phyloP scores from a whole-genome alignment of 495 filamentous ascomycete genomes.

The Penicillium waksmanii region DNA sequence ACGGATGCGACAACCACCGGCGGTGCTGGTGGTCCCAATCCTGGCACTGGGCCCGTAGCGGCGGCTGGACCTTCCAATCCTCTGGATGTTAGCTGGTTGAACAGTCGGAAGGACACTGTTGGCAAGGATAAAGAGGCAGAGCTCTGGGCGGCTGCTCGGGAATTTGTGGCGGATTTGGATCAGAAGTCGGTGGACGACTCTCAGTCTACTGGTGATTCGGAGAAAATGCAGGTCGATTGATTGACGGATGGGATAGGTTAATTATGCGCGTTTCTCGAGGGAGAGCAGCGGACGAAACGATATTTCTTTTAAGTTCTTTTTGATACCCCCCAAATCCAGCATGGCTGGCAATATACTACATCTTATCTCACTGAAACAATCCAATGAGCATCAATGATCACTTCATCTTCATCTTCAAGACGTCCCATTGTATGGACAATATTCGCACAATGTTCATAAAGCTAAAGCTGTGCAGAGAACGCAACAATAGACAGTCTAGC shows the following conservation, averaged over 20 bases:
- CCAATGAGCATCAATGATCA: background rate
- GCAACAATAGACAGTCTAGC: slow-evolving; percentile 17
- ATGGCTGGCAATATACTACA: background rate
- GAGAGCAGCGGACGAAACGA: no score
- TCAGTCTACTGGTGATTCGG: slow-evolving; percentile 20
- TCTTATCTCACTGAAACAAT: background rate
- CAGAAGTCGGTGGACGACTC: slow-evolving; percentile 12
- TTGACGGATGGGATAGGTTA: background rate
- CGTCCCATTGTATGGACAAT: slow-evolving; percentile 9
- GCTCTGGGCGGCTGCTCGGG: slow-evolving; percentile 66
- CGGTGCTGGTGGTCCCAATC: background rate
- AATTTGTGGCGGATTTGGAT: slow-evolving; percentile 47
- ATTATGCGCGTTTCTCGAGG: no score
- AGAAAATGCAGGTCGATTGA: slow-evolving; percentile 46
- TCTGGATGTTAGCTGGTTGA: slow-evolving; percentile 83
- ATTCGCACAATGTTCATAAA: slow-evolving; percentile 20
- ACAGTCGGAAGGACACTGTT: slow-evolving; percentile 76
- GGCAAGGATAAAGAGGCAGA: slow-evolving; percentile 79
- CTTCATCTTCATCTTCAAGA: background rate
- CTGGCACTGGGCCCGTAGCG: slow-evolving; percentile 19
- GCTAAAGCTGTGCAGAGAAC: slow-evolving; percentile 28
- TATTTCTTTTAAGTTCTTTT: background rate
- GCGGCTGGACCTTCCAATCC: slow-evolving; percentile 31
- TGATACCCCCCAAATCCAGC: slow-evolving; percentile 38
- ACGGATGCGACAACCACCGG: slow-evolving; percentile 27